phyloP scores from a whole-genome alignment of 2,329 filamentous ascomycete species.

The Ramichloridium luteum region DNA sequence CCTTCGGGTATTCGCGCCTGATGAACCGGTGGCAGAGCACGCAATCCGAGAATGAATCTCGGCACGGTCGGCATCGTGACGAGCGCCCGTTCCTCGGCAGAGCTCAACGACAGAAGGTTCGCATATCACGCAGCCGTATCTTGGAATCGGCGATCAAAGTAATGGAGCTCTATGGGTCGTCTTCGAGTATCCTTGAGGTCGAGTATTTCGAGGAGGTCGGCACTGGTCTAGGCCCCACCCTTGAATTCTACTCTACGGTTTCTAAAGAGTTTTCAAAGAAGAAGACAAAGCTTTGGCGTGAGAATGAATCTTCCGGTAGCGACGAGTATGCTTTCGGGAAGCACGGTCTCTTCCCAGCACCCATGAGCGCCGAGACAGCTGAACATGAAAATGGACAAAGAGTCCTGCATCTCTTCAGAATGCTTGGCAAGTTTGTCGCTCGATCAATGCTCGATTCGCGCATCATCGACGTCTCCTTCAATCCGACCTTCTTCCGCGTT shows the following conservation, averaged over 20 bases:
- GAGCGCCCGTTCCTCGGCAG: conserved; percentile 84
- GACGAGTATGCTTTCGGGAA: conserved; percentile 77
- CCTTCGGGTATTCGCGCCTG: conserved; percentile 91
- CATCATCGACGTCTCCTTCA: conserved; percentile 96
- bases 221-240: conserved; percentile 83
- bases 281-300: conserved; percentile 92
- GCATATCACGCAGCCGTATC: conserved; percentile 88
- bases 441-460: conserved; percentile 96
- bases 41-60: conserved; percentile 66
- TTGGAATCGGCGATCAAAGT: conserved; percentile 95
- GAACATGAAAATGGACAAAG: conserved; percentile 69
- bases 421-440: conserved; percentile 93
- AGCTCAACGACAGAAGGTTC: conserved; percentile 92
- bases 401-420: conserved; percentile 77
- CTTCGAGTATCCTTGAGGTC: conserved; percentile 87
- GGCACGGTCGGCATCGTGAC: conserved; percentile 70
- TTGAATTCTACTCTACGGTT: conserved; percentile 96
- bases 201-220: conserved; percentile 99
- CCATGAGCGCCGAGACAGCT: conserved; percentile 68
- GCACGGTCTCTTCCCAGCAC: conserved; percentile 80
- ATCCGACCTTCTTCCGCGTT: conserved; percentile 93
- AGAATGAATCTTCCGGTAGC: conserved; percentile 61
- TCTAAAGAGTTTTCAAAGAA: conserved; percentile 96
- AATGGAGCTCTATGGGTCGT: conserved; percentile 97
- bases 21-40: conserved; percentile 97